Conservation (phyloP, 2,329 filamentous ascomycete genomes). For the Aspergillus novoparasiticus region DNA sequence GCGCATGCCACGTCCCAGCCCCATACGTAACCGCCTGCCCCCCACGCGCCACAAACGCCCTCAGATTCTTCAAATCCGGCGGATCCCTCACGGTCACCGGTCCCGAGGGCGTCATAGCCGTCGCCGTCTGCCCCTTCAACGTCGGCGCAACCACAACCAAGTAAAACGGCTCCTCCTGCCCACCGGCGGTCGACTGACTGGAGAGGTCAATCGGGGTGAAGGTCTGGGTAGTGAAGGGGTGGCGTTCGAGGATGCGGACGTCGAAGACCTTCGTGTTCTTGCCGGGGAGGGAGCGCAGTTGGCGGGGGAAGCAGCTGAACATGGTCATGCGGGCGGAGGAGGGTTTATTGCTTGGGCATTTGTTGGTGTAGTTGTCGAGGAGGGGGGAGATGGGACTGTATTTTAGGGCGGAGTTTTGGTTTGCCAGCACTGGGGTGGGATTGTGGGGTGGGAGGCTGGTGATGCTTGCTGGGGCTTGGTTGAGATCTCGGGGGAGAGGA, state of each 20-base stretch:
- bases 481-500: constrained; percentile 60
- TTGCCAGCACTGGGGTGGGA: constrained; percentile 64
- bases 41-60: constrained; percentile 76
- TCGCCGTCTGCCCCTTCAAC: constrained; percentile 49
- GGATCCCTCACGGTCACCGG: constrained; percentile 49
- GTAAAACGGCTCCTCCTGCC: constrained; percentile 53
- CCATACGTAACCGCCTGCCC: constrained; percentile 89
- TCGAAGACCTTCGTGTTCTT: constrained; percentile 54
- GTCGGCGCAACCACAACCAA: constrained; percentile 89
- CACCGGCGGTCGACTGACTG: constrained; percentile 25
- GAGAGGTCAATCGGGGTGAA: constrained; percentile 75
- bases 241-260: constrained; percentile 78
- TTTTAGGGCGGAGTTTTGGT: constrained; percentile 88
- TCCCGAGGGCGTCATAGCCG: constrained; percentile 32
- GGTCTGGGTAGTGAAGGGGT: constrained; percentile 92
- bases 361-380: constrained; percentile 68
- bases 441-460: constrained; percentile 48
- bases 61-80: constrained; percentile 71
- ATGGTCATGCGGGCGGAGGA: constrained; percentile 75
- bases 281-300: constrained; percentile 43
- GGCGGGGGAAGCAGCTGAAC: constrained; percentile 78
- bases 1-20: constrained; percentile 92
- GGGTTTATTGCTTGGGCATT: constrained; percentile 43
- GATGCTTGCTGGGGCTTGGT: constrained; percentile 42
- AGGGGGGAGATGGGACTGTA: constrained; percentile 79